Percentiles rank a stretch among this genome's conserved stretches.
Conservation (phyloP, 75 land plant species). For the Cunninghamia lanceolata region DNA sequence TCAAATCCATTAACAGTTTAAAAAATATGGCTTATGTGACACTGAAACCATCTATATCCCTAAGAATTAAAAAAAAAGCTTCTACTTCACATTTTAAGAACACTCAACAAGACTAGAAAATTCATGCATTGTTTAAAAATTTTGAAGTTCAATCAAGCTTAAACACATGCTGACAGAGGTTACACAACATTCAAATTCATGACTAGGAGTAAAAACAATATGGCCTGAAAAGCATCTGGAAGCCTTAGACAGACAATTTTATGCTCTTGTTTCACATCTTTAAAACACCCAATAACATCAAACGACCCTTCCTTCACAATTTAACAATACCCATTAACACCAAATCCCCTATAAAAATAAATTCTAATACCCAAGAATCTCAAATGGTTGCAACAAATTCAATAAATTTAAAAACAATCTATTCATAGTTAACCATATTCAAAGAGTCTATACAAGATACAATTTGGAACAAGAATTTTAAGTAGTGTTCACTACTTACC, state of each 20-base stretch:
- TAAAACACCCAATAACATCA: not conserved
- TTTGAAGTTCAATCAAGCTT: no score
- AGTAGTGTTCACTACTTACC: conserved; percentile 21
- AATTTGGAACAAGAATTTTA: not conserved
- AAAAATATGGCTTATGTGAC: no score
- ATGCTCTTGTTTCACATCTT: not conserved
- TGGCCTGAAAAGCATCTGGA: not conserved
- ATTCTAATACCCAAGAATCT: not conserved
- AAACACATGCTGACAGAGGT: not conserved
- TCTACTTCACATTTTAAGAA: not conserved
- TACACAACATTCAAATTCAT: not conserved
- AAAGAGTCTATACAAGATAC: no score
- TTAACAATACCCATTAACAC: not conserved
- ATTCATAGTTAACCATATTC: not conserved
- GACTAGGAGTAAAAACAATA: no score
- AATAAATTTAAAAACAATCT: not conserved
- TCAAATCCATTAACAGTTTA: not conserved
- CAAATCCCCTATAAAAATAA: no score
- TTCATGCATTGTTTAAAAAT: not conserved
- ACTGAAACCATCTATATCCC: no score
- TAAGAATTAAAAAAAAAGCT: no score
- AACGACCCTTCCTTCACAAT: not conserved
- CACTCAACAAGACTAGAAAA: not conserved
- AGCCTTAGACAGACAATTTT: not conserved
- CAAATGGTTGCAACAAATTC: not conserved